Base-by-base conservation (phyloP, 2,329 filamentous ascomycete genomes). In the Nothopassalora personata region DNA sequence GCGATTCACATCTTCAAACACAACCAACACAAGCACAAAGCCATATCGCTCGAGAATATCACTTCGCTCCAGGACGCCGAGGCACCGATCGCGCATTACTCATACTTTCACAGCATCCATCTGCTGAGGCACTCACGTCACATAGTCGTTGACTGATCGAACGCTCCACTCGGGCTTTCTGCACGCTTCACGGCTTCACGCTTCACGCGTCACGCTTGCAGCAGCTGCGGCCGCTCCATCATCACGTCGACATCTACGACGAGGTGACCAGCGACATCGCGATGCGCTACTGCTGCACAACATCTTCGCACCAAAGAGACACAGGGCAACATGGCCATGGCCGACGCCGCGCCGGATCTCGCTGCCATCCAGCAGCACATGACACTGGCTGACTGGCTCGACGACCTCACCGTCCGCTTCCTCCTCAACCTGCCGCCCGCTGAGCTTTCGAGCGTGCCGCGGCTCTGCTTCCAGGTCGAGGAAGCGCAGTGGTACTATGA, bases 401-500 rank as follows among this genome's bases (percentile, higher is more conserved):
- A 97, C 86, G 93, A 97, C 78, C 84, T 97, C 60, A 96, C 91
- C 77, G 93, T 96, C 74, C 91, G 95, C 73, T 99, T 99, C 77
- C 93, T 99, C 72, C 91, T 97, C 76, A 97, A 99, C 77, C 84
- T 97, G 62, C 94, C 95, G 49, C 83, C 89, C 65, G 91, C 94
- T 75, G 94, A 99, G 75, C 84, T 97, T 50, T 86, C 87, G 66
- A 91, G 90, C 2, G 89, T 96, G 59, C 90, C 91, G 72, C 88
- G 94, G 72, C 94, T 99, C 76, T 97, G 93, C 77, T 99, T 99
- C 75, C 92, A 97, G 77, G 89, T 99, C 68, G 94, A 99, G 76
- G 95, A 99, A 77, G 94, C 94, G 69, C 95, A 99, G 86, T 99
- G 94, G 94, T 99, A 96, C 77, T 99, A 99, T 84, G 94, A 99